Evolutionary conservation across 2,329 filamentous ascomycete genomes (phyloP).

Genomic region (Emmonsia crescens): DNA sequence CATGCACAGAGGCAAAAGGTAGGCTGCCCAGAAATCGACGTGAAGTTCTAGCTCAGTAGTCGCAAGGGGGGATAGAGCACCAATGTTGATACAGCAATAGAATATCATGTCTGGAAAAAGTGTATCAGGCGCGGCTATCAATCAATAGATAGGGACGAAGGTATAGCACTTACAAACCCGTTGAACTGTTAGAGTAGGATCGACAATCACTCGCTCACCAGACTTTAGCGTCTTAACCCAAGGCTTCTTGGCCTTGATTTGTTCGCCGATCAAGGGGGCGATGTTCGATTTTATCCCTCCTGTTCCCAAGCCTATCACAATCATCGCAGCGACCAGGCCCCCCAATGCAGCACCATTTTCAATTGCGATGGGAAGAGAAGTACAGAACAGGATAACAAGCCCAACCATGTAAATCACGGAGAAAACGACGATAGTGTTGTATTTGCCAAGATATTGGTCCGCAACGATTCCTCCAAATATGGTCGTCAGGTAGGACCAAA

Average conservation of each 20-base stretch:
- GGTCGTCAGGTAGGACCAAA: slow-evolving; percentile 48
- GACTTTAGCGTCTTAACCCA: slow-evolving; percentile 33
- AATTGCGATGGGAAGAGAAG: slow-evolving; percentile 44
- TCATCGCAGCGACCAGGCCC: slow-evolving; percentile 45
- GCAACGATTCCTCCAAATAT: slow-evolving; percentile 48
- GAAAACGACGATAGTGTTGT: slow-evolving; percentile 48
- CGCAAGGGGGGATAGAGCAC: slow-evolving; percentile 55
- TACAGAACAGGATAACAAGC: slow-evolving; percentile 44
- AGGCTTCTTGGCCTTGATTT: slow-evolving; percentile 50
- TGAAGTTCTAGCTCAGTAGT: slow-evolving; percentile 58
- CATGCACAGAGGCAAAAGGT: slow-evolving; percentile 49
- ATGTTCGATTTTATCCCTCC: slow-evolving; percentile 59
- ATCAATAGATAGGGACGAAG: neutral
- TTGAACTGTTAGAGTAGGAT: slow-evolving; percentile 55
- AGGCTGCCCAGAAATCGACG: slow-evolving; percentile 56
- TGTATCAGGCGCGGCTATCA: neutral
- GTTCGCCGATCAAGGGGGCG: slow-evolving; percentile 51
- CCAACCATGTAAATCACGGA: slow-evolving; percentile 48
- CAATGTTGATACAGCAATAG: slow-evolving; percentile 63
- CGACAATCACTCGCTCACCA: slow-evolving; percentile 51
- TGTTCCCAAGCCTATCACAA: slow-evolving; percentile 56
- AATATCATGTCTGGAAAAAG: slow-evolving; percentile 50
- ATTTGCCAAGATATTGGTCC: slow-evolving; percentile 51
- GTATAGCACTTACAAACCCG: slow-evolving; percentile 40
- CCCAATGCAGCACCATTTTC: slow-evolving; percentile 40